These are phyloP conservation scores for Hepatocystis sp. DNA, from an alignment of 169 alveolate genomes.

Conservation along the genomic window DNA sequence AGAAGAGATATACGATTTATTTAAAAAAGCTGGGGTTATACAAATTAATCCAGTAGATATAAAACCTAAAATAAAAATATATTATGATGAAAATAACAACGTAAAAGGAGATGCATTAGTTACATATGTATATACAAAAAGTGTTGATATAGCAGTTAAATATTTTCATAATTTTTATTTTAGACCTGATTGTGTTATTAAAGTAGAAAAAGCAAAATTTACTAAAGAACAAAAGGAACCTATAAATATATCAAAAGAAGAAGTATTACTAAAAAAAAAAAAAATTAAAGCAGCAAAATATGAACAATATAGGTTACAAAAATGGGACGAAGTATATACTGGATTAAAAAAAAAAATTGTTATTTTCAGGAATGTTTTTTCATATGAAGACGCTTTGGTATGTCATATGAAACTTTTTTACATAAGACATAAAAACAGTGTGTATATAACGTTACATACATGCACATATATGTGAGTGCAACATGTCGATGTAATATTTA, in stretches of 20 bases:
- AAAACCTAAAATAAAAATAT: constrained; percentile 87
- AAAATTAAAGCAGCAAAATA: constrained; percentile 77
- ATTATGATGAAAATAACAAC: constrained; percentile 82
- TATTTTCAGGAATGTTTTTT: constrained; percentile 86
- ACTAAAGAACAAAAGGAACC: constrained; percentile 37
- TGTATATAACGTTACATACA: no score
- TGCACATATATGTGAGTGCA: not conserved
- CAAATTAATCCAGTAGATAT: constrained; percentile 89
- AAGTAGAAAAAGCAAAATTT: constrained; percentile 85
- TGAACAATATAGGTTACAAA: constrained; percentile 76
- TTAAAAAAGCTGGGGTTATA: constrained; percentile 89
- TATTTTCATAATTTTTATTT: constrained; percentile 85
- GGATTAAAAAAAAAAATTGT: constrained; percentile 80
- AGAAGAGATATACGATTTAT: constrained; percentile 83
- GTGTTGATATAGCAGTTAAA: constrained; percentile 88
- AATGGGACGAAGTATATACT: constrained; percentile 59
- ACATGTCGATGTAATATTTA: no score
- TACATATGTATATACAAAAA: constrained; percentile 87
- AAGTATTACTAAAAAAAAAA: constrained; percentile 43
- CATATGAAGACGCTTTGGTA: constrained; percentile 82
- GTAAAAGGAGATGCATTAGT: constrained; percentile 89
- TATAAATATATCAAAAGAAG: constrained; percentile 58
- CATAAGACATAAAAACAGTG: no score
- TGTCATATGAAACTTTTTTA: no score
- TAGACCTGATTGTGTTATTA: constrained; percentile 83